Base-by-base conservation (phyloP, 768 basidiomycete species). In the Lactarius hatsudake region DNA sequence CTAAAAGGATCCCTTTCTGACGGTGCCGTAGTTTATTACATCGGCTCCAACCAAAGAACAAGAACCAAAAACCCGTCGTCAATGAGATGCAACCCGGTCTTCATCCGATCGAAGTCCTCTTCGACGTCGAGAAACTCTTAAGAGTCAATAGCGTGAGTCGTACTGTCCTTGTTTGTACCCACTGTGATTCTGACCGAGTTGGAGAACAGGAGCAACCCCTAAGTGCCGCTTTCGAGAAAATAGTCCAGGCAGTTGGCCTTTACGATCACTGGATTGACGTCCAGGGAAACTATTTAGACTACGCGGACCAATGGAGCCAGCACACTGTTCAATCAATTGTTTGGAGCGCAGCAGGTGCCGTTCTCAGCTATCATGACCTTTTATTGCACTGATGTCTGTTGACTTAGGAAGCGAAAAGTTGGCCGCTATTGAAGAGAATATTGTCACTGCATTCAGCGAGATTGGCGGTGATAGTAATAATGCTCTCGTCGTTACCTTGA, bases 41-140 rank as follows among this genome's bases (percentile, higher is more conserved):
- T 76, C 88, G 93, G 18, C 79, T 93, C 28, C 88, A 89, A 43
- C 80, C 84, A 18, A 76, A 75, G 56, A 78, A 78, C 63, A 77
- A 81, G 23, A 80, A 79, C 2, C 78, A 78, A 60, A 84, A 79
- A 71, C 86, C 83, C 30, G 73, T 79, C 56, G 74, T 93, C 30
- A 90, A 91, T 72, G 87, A 90, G 76, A 83, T 92, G 13, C 90
- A 93, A 72, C 84, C 88, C 5, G 84, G 90, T 71, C 79, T 91
- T 43, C 87, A 92, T 69, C 90, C 91, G 17, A 79, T 87, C 5
- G 92, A 94, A 74, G 81, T 93, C 45, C 80, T 94, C 51, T 88
- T 83, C 72, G 93, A 94, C 73, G 86, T 90, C 15, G 82, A 83
- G 73, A 93, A 93, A 74, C 81, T 93, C n/a, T 76, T 92, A 62